A percentile compares a stretch with the other conserved stretches of the same genome.
Conservation (phyloP, 352 stramenopile genomes). For the Pythium phragmiticola region DNA sequence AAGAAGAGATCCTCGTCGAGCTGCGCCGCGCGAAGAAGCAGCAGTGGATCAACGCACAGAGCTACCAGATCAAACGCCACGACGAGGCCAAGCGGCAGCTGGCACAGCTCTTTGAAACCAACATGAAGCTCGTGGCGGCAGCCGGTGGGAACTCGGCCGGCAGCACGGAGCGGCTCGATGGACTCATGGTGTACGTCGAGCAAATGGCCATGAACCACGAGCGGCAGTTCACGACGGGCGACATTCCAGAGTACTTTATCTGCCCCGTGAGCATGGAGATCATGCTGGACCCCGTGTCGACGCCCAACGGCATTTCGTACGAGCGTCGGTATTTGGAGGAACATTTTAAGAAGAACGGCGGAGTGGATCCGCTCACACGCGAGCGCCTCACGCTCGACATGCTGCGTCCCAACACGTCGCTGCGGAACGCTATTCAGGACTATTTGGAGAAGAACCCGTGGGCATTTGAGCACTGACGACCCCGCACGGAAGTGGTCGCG, state of each 20-base stretch:
- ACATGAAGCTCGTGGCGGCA: constrained; percentile 15
- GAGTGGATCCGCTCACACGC: constrained; percentile 70
- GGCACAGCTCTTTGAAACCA: constrained; percentile 28
- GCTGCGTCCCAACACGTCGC: constrained; percentile 65
- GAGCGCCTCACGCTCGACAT: constrained; percentile 64
- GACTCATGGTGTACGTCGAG: constrained; percentile 64
- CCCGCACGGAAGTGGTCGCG: no score
- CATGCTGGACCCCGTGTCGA: constrained; percentile 76
- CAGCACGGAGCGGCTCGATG: constrained; percentile 34
- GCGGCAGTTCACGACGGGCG: constrained; percentile 44
- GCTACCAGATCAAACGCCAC: constrained; percentile 38
- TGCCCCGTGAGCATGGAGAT: constrained; percentile 86
- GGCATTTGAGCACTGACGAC: constrained; percentile 59
- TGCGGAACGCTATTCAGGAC: constrained; percentile 70
- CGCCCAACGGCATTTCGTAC: constrained; percentile 79
- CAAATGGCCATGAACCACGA: constrained; percentile 48
- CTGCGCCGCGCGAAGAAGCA: constrained; percentile 62
- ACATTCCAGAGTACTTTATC: constrained; percentile 75
- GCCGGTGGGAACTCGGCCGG: constrained; percentile 2
- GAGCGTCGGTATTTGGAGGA: constrained; percentile 69
- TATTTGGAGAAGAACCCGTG: constrained; percentile 74
- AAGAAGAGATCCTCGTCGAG: constrained; percentile 56
- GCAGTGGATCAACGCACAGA: constrained; percentile 56
- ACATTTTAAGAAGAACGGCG: constrained; percentile 62
- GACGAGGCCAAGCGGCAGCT: constrained; percentile 43